Base-by-base conservation (phyloP, 2,329 filamentous ascomycete genomes). In the Aquanectria penicillioides region DNA sequence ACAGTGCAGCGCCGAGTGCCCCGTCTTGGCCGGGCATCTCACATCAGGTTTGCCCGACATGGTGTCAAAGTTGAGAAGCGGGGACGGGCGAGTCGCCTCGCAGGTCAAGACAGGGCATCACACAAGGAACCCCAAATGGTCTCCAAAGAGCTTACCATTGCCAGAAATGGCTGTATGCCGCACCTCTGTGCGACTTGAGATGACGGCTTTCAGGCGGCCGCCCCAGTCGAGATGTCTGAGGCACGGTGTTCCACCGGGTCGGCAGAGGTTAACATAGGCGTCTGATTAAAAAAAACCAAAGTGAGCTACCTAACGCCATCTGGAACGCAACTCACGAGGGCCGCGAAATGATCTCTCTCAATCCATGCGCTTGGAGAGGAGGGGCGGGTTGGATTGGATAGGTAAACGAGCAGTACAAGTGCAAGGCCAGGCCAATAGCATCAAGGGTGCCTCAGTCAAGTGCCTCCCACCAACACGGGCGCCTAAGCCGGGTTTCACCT, bases 401-500 rank as follows among this genome's bases (percentile, higher is more conserved):
- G 44, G 53, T 56, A 44, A 41, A 49, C 38, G 41, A 57, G 26
- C 44, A 33, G 57, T 47, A 51, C 37, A 36, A 48, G 52, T 43
- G 33, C 41, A 40, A 44, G 12, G 26, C 41, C 31, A 52, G 20
- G 37, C 58, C 58, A 61, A 61, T 58, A 6, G 38, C 18, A 44
- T 31, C 17, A 13, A 28, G 18, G 13, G 18, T 29, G 48, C 40
- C 55, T 46, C 57, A 66, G 57, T 62, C 51, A 68, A 44, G 28
- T 36, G 49, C 43, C 49, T 59, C 46, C 50, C 38, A 41, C 43
- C 17, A 41, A 40, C 47, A 38, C 50, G 49, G 51, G 62, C 50
- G 52, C 53, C 63, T 48, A 40, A 40, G 43, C 36, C 51, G 47
- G 59, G 63, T 59, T 66, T 61, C 61, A 67, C 61, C 57, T 57